These are phyloP conservation scores for Spinacia oleracea DNA, from an alignment of 179 eudicot species.

Conservation along the genomic window DNA sequence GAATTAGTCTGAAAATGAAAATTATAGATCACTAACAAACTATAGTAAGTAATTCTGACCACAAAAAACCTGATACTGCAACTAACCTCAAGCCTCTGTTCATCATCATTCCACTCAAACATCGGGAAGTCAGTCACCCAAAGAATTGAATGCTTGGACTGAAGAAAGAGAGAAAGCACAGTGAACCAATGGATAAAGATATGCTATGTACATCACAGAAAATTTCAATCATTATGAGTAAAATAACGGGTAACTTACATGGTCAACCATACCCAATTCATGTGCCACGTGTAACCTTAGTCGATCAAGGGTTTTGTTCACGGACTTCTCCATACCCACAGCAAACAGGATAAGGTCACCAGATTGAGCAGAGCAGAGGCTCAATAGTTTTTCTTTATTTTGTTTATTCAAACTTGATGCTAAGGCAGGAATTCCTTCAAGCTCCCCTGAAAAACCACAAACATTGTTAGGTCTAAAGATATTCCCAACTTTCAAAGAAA, in stretches of 20 bases:
- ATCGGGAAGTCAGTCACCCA: constrained; percentile 99
- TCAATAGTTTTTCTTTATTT: constrained; percentile 53
- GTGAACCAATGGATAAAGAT: constrained; percentile 13
- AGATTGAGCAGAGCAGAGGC: constrained; percentile 55
- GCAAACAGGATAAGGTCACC: constrained; percentile 92
- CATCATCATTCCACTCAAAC: constrained; percentile 94
- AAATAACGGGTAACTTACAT: constrained; percentile 47
- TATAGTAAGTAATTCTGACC: too few species aligned
- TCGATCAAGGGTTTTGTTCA: constrained; percentile 81
- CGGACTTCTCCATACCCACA: constrained; percentile 63
- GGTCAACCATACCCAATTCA: constrained; percentile 73
- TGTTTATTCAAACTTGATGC: constrained; percentile 59
- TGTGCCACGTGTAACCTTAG: constrained; percentile 69
- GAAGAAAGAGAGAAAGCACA: constrained; percentile 10
- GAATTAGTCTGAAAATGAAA: background rate
- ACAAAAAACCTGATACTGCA: constrained; percentile 16
- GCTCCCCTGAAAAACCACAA: constrained; percentile 45
- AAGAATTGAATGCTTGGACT: constrained; percentile 79
- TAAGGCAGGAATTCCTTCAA: constrained; percentile 83
- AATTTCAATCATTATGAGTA: constrained; percentile 10
- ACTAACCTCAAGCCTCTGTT: constrained; percentile 83
- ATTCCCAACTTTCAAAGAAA: background rate
- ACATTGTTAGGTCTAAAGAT: constrained; percentile 14
- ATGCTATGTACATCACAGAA: background rate
- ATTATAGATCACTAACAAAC: too few species aligned